Conservation (phyloP, 306 rosid species). For the Prunus mira region DNA sequence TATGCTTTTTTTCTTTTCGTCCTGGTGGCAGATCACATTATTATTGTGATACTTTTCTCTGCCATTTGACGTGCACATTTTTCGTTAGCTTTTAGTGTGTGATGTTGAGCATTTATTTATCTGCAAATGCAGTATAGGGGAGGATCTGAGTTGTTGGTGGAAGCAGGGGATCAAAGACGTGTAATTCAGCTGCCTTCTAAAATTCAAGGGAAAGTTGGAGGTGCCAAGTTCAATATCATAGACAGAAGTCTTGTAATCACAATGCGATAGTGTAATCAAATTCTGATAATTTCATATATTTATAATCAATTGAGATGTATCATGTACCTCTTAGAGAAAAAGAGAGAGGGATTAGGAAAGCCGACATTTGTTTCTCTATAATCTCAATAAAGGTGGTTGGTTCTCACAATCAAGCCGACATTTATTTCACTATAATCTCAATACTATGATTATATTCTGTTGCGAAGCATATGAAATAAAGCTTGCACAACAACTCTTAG, state of each 20-base stretch:
- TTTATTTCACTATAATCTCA: not conserved
- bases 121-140: conserved; percentile 72
- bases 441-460: not conserved
- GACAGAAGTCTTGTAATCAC: conserved; percentile 77
- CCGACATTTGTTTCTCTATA: not conserved
- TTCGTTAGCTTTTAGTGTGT: not conserved
- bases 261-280: conserved; percentile 36
- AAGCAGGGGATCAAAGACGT: conserved; percentile 98
- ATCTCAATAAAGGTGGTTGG: not conserved
- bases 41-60: not conserved
- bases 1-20: not conserved
- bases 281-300: not conserved
- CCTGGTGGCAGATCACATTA: not conserved
- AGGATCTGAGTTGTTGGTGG: conserved; percentile 91
- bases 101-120: conserved; percentile 5
- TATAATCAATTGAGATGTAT: conserved; percentile 8
- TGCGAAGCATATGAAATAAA: not conserved
- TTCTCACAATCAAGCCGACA: not conserved
- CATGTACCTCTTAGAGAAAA: not conserved
- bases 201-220: conserved; percentile 91
- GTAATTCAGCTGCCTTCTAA: conserved; percentile 67
- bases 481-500: not conserved
- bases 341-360: not conserved
- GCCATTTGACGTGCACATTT: not conserved
- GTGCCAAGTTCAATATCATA: conserved; percentile 87